Evolutionary conservation across 2,329 filamentous ascomycete genomes (phyloP), one percentile per base, ranked within the genome.

Genomic region (Talaromyces albobiverticillius): DNA sequence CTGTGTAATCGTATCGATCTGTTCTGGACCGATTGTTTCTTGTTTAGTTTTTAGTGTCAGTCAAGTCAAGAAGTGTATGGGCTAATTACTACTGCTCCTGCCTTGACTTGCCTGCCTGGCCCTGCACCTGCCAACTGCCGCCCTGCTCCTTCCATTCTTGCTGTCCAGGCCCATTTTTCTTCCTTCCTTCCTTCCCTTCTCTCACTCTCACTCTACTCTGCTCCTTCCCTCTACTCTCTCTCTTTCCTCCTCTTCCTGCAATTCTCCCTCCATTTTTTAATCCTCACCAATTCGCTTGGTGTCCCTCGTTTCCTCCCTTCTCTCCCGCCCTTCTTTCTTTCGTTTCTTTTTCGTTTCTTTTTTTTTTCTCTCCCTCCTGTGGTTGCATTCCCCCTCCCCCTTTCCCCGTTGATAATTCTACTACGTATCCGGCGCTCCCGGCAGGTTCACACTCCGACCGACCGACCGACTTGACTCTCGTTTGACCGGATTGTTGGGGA

Each of bases 271-370:
- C 25, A 41, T n/a, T n/a, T n/a, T n/a, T n/a, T n/a, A n/a, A n/a
- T 31, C 42, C 41, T 20, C 53, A 36, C 53, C 47, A 55, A 53
- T 52, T 53, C 42, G 46, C 10, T 53, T 66, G 67, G 51, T 51
- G 38, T 34, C 50, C 43, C 36, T 51, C 57, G 48, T 53, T 51
- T 41, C 32, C 46, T 51, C 58, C 38, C 55, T 46, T 46, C 56
- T 40, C 52, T 50, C 57, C 43, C 57, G 55, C 58, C 58, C 53
- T 48, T 54, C 54, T 59, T 53, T 63, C 48, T 52, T 49, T 58
- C 57, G 59, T 59, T 58, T 62, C 61, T 59, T 32, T 36, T 57
- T 58, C 58, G 45, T 46, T 34, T 52, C 43, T 48, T 46, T 51
- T 55, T 13, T 45, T 7, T 55, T 48, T 47, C 59, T 54, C 51